Percentiles rank a stretch among this genome's conserved stretches.
Conservation (phyloP, 2,329 filamentous ascomycete genomes). For the Hypomyces rosellus region DNA sequence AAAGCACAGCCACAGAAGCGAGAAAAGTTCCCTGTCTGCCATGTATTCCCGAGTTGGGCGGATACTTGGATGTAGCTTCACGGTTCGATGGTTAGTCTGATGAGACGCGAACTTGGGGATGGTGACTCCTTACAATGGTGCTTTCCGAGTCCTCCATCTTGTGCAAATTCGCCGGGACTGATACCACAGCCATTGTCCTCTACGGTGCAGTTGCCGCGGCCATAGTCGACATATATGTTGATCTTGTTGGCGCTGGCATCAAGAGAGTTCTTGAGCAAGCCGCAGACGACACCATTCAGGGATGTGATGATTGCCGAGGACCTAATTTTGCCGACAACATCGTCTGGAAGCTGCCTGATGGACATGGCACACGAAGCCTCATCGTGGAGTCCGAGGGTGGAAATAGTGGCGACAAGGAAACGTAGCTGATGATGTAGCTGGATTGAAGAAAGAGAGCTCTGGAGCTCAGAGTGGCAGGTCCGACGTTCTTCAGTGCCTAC, state of each 20-base stretch:
- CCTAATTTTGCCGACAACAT: constrained; percentile 72
- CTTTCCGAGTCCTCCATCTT: constrained; percentile 64
- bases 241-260: constrained; percentile 70
- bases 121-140: constrained; percentile 57
- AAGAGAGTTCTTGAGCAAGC: constrained; percentile 75
- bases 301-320: constrained; percentile 76
- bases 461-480: too few species aligned
- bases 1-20: constrained; percentile 67
- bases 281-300: constrained; percentile 63
- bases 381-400: constrained; percentile 8
- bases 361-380: constrained; percentile 39
- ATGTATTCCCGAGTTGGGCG: constrained; percentile 41
- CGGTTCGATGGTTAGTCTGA: constrained; percentile 9
- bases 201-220: constrained; percentile 67
- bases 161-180: constrained; percentile 61
- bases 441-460: neutral
- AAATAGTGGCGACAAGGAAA: neutral
- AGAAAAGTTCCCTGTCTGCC: constrained; percentile 71
- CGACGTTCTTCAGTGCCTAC: too few species aligned
- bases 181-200: constrained; percentile 86
- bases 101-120: neutral
- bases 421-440: too few species aligned
- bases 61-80: constrained; percentile 72
- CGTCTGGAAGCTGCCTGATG: constrained; percentile 63
- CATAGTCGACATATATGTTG: constrained; percentile 66